These are phyloP conservation scores for Monilinia fructicola DNA, from an alignment of 2,329 filamentous ascomycete genomes.

Conservation along the genomic window DNA sequence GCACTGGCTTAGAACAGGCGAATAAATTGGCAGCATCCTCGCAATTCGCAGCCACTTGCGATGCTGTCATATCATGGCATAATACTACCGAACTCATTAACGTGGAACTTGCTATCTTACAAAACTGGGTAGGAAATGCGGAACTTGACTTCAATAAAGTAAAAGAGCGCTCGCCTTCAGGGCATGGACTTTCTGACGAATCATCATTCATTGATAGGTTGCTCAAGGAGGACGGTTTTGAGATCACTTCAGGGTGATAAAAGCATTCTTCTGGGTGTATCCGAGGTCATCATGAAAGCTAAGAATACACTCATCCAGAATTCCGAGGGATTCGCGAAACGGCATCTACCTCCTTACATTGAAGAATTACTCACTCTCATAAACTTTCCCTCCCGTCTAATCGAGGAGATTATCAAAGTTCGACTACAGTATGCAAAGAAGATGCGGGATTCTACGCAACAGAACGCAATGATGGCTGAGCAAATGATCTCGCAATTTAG, in stretches of 20 bases:
- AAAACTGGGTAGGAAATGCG: constrained; percentile 95
- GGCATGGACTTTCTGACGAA: constrained; percentile 79
- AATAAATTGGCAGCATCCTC: constrained; percentile 76
- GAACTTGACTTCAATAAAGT: constrained; percentile 86
- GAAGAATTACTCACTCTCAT: constrained; percentile 94
- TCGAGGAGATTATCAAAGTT: constrained; percentile 94
- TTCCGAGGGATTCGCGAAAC: constrained; percentile 77
- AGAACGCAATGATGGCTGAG: constrained; percentile 90
- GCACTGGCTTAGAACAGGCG: constrained; percentile 68
- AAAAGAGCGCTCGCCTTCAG: constrained; percentile 65
- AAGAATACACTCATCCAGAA: constrained; percentile 89
- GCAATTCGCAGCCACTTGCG: constrained; percentile 77
- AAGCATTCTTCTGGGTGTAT: constrained; percentile 82
- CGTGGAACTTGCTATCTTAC: constrained; percentile 85
- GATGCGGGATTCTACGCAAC: constrained; percentile 91
- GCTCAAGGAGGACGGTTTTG: constrained; percentile 88
- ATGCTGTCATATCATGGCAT: constrained; percentile 91
- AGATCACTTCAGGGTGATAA: constrained; percentile 85
- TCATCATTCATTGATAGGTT: constrained; percentile 91
- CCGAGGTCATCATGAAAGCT: constrained; percentile 85
- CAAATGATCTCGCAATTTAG: constrained; percentile 98
- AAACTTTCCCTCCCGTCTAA: constrained; percentile 92
- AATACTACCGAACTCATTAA: constrained; percentile 97
- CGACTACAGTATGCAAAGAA: constrained; percentile 88
- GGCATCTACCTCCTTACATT: constrained; percentile 92